A percentile compares a stretch with the other conserved stretches of the same genome.
These are phyloP conservation scores for Codiaeum variegatum DNA, from an alignment of 441 rosid genomes.

Conservation along the genomic window DNA sequence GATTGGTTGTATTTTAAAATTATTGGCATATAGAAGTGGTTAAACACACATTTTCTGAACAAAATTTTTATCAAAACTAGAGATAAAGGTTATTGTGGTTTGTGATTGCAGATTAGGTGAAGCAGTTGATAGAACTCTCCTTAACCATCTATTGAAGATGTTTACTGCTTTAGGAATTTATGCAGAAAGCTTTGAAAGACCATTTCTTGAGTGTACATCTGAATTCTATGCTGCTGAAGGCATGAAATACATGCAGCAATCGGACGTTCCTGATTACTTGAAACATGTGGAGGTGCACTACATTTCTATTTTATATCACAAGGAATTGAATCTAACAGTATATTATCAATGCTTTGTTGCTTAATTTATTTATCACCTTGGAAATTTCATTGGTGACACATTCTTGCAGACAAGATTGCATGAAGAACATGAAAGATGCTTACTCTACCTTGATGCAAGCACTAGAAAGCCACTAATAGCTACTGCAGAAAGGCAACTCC, in stretches of 20 bases:
- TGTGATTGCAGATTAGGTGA: conserved; percentile 68
- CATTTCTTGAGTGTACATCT: conserved; percentile 86
- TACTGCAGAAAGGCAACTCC: conserved; percentile 83
- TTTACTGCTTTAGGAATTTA: conserved; percentile 95
- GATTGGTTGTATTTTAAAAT: background rate
- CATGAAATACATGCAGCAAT: conserved; percentile 93
- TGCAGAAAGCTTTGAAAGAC: conserved; percentile 88
- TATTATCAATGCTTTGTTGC: background rate
- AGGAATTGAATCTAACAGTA: background rate
- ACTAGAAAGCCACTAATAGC: conserved; percentile 88
- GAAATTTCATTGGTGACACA: conserved; percentile 11
- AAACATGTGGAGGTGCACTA: conserved; percentile 89
- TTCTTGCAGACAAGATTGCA: conserved; percentile 76
- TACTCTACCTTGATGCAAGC: conserved; percentile 76
- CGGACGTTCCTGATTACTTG: conserved; percentile 93
- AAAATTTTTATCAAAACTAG: background rate
- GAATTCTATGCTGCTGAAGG: conserved; percentile 98
- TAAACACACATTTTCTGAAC: background rate
- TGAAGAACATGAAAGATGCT: conserved; percentile 96
- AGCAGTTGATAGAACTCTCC: conserved; percentile 83
- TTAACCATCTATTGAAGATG: conserved; percentile 96
- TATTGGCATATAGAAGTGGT: background rate
- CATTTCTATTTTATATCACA: conserved; percentile 12
- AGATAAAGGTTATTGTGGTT: conserved; percentile 6
- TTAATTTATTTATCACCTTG: conserved; percentile 6